phyloP scores from a whole-genome alignment of 2,329 filamentous ascomycete species.

The Colletotrichum sp. region DNA sequence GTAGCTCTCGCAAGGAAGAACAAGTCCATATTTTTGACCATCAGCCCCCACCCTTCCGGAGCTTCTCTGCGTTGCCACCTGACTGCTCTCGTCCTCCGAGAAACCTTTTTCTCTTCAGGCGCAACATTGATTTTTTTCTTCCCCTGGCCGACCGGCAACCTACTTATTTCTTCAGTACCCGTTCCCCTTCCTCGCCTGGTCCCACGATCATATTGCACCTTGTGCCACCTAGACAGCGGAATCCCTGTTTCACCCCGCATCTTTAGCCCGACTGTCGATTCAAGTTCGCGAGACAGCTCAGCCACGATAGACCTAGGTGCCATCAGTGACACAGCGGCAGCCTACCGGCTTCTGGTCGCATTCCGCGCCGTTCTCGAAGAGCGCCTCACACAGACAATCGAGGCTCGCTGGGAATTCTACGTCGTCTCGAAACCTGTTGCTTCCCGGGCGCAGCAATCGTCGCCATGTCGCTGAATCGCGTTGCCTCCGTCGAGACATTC shows the following conservation, averaged over 20 bases:
- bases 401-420: not conserved
- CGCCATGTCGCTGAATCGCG: conserved; percentile 58
- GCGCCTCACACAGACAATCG: not conserved
- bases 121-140: not conserved
- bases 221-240: not conserved
- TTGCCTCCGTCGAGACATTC: conserved; percentile 59
- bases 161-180: not conserved
- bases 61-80: conserved; percentile 5
- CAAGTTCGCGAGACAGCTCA: not conserved
- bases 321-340: not conserved
- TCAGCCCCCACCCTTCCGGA: not conserved
- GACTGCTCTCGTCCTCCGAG: not conserved
- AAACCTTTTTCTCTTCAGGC: not conserved
- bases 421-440: not conserved
- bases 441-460: not conserved
- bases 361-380: not conserved
- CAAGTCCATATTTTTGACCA: not conserved
- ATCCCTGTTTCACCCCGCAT: not conserved
- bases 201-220: not conserved
- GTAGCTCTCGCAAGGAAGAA: not conserved
- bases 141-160: not conserved
- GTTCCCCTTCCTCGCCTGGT: not conserved
- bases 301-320: not conserved
- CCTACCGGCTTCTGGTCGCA: not conserved
- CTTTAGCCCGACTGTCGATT: not conserved